A percentile compares a stretch with the other conserved stretches of the same genome.
Evolutionary conservation across 352 stramenopile genomes (phyloP).

Genomic region (Globisporangium nagaii): DNA sequence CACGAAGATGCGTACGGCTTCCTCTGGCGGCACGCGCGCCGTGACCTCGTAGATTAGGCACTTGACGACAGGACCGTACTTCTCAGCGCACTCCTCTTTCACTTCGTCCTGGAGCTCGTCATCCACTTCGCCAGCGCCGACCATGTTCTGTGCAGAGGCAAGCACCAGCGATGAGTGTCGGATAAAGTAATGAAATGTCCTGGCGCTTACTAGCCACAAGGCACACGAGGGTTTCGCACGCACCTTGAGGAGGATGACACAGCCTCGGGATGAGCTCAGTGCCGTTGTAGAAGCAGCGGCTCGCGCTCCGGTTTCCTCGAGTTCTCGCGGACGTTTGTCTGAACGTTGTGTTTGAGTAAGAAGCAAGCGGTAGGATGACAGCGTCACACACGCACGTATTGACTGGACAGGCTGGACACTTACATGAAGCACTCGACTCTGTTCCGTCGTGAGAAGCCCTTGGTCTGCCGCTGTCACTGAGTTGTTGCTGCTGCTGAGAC

Average conservation of each 20-base stretch:
- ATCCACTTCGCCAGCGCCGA: constrained; percentile 86
- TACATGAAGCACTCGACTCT: too few species aligned
- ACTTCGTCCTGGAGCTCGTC: constrained; percentile 85
- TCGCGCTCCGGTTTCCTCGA: background rate
- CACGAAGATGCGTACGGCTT: constrained; percentile 89
- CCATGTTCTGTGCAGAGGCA: too few species aligned
- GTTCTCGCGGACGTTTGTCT: constrained; percentile 3
- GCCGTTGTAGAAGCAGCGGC: too few species aligned
- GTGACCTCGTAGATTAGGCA: constrained; percentile 75
- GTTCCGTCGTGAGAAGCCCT: too few species aligned
- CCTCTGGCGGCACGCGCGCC: constrained; percentile 37
- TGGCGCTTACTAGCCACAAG: too few species aligned
- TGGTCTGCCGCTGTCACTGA: background rate
- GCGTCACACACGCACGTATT: too few species aligned
- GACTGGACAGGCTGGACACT: too few species aligned
- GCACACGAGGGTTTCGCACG: background rate
- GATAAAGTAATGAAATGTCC: too few species aligned
- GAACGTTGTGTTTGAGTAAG: too few species aligned
- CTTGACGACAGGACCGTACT: constrained; percentile 74
- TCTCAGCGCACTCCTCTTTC: constrained; percentile 78
- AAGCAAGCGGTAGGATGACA: too few species aligned
- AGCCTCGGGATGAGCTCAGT: background rate
- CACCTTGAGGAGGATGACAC: constrained; percentile 34
- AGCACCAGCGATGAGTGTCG: too few species aligned
- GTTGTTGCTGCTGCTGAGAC: background rate